Evolutionary conservation across 2,329 filamentous ascomycete genomes (phyloP).

Genomic region (Cordyceps pruinosa): DNA sequence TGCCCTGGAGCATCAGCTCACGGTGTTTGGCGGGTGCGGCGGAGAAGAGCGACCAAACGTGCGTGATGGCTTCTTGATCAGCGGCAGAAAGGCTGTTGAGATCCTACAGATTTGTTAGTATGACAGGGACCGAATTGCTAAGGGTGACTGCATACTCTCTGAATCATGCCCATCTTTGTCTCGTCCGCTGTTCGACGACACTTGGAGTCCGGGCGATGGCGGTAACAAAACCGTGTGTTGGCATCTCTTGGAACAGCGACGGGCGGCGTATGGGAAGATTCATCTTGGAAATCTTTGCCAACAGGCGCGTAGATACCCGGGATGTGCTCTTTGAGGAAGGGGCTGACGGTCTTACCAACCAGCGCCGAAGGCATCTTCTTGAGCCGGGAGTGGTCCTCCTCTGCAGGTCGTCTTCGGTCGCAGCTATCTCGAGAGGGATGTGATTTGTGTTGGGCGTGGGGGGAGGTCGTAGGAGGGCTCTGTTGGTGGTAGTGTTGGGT

Average conservation of each 20-base stretch:
- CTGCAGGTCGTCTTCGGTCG: conserved; percentile 43
- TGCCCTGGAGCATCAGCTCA: conserved; percentile 92
- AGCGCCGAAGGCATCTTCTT: conserved; percentile 57
- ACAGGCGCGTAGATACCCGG: conserved; percentile 80
- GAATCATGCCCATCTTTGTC: conserved; percentile 90
- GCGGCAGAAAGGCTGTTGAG: conserved; percentile 72
- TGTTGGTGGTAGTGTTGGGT: background rate
- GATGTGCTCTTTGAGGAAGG: conserved; percentile 87
- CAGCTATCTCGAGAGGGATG: conserved; percentile 36
- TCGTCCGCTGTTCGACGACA: conserved; percentile 91
- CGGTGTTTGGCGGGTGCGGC: conserved; percentile 90
- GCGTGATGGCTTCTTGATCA: conserved; percentile 92
- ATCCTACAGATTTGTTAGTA: conserved; percentile 45
- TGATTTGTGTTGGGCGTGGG: conserved; percentile 6
- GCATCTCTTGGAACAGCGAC: conserved; percentile 36
- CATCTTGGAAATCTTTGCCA: conserved; percentile 45
- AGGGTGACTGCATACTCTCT: conserved; percentile 55
- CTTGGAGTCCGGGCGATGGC: conserved; percentile 88
- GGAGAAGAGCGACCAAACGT: conserved; percentile 97
- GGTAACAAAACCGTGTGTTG: conserved; percentile 92
- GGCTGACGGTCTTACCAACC: conserved; percentile 71
- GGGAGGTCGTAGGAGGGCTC: background rate
- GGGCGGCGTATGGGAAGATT: conserved; percentile 15
- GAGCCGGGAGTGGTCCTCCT: conserved; percentile 42
- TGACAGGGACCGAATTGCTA: background rate